Base-by-base conservation (phyloP, 305 asterid species). In the Rubia peregrina region DNA sequence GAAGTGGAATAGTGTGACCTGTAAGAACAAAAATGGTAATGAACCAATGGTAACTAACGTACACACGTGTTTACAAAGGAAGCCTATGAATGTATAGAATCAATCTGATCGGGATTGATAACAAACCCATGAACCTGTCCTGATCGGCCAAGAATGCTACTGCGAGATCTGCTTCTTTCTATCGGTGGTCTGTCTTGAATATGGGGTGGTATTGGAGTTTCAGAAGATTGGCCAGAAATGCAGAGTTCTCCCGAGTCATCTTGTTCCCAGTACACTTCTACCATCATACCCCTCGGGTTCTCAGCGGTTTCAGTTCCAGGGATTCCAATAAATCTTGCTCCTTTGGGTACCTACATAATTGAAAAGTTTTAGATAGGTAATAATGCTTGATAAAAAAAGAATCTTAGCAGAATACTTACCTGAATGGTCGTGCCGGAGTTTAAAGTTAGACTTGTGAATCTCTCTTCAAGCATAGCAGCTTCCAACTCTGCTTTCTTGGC, bases 401-500 rank as follows among this genome's bases (percentile, higher is more conserved):
- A 19, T 44, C 59, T 13, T 21, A 46, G 61, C 51, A 60, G 1
- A 21, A n/a, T n/a, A 73, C 83, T 49, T 80, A 85, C 97, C 78
- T 80, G 87, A 67, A 86, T 75, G 43, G 92, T 80, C 13, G 30
- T 48, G 73, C 95, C 95, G 0, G 91, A 73, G 77, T 71, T 78
- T 4, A 89, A 81, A 44, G 73, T 73, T 48, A 91, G 86, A 72
- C 84, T 81, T 51, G 83, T 85, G 61, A 76, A 83, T 77, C 82
- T 74, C 71, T 87, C 96, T 74, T 88, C 96, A n/a, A 85, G 83
- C 13, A 85, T 76, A 66, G 96, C 93, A 74, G 69, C 87, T 83
- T 91, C 96, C 64, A 91, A 24, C 74, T 91, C 97, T 26, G 97
- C 96, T 73, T 84, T 80, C 62, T 80, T 85, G 13, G 96, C 91